Evolutionary conservation across 164 flowering plant genomes (phyloP).

Genomic region (Dillenia suffruticosa): DNA sequence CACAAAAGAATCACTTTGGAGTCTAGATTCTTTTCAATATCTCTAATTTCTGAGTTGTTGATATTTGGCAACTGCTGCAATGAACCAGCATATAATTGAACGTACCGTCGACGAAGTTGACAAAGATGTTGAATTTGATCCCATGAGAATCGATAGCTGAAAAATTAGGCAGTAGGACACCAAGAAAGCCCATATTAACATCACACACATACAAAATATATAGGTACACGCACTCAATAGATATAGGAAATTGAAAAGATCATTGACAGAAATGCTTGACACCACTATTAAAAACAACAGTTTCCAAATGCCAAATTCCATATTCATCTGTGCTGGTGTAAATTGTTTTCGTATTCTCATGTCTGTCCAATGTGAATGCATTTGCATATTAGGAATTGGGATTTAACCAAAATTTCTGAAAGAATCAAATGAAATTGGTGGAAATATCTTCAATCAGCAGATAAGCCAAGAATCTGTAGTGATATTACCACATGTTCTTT

Average conservation of each 20-base stretch:
- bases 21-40: constrained; percentile 89
- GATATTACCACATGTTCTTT: constrained; percentile 76
- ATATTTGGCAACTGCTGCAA: constrained; percentile 55
- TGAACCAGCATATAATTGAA: constrained; percentile 77
- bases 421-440: not conserved
- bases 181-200: too few species aligned
- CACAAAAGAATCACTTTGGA: constrained; percentile 91
- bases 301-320: too few species aligned
- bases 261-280: too few species aligned
- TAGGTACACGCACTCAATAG: too few species aligned
- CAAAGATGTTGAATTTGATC: constrained; percentile 70
- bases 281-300: too few species aligned
- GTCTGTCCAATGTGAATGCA: constrained; percentile 2
- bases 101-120: constrained; percentile 79
- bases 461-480: not conserved
- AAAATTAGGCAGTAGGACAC: not conserved
- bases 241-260: too few species aligned
- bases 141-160: constrained; percentile 93
- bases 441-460: not conserved
- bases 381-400: not conserved
- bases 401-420: constrained; percentile 4
- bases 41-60: constrained; percentile 48
- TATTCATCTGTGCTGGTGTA: too few species aligned
- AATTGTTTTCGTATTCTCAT: too few species aligned
- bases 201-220: too few species aligned